These are phyloP conservation scores for Colletotrichum horii DNA, from an alignment of 2,329 filamentous ascomycete genomes.

Conservation along the genomic window DNA sequence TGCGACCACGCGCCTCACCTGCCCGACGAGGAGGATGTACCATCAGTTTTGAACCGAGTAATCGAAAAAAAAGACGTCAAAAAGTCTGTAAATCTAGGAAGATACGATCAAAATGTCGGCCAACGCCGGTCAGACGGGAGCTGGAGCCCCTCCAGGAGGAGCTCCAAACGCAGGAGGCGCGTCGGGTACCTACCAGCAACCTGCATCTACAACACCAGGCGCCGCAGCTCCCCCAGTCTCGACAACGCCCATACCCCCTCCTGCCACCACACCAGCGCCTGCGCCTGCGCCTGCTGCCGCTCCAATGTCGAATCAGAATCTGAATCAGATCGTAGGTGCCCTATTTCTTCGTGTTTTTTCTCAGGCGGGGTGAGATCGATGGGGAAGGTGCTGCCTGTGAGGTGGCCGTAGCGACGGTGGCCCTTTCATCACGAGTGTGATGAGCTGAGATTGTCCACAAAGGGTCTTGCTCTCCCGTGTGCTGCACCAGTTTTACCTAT, in stretches of 20 bases:
- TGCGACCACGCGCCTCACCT: neutral
- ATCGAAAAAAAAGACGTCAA: neutral
- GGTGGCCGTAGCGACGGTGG: neutral
- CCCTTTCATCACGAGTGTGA: neutral
- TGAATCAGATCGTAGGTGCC: slow-evolving; percentile 90
- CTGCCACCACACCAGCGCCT: slow-evolving; percentile 21
- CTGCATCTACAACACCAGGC: slow-evolving; percentile 1
- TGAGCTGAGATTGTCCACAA: neutral
- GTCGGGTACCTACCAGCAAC: slow-evolving; percentile 10
- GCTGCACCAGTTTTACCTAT: neutral
- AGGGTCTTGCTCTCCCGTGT: neutral
- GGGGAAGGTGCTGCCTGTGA: neutral
- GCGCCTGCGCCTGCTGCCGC: slow-evolving; percentile 30
- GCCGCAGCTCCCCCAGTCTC: slow-evolving; percentile 30
- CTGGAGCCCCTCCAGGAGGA: neutral
- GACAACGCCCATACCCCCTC: slow-evolving; percentile 23
- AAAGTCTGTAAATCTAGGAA: neutral
- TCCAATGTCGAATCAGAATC: slow-evolving; percentile 80
- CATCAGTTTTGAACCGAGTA: neutral
- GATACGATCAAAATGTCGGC: slow-evolving; percentile 3
- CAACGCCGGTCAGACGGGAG: slow-evolving; percentile 8
- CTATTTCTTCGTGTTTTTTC: neutral
- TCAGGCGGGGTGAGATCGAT: neutral
- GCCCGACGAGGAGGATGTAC: neutral
- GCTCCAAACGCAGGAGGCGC: neutral